Base-by-base conservation (phyloP, 441 rosid genomes). In the Syzygium malaccense region DNA sequence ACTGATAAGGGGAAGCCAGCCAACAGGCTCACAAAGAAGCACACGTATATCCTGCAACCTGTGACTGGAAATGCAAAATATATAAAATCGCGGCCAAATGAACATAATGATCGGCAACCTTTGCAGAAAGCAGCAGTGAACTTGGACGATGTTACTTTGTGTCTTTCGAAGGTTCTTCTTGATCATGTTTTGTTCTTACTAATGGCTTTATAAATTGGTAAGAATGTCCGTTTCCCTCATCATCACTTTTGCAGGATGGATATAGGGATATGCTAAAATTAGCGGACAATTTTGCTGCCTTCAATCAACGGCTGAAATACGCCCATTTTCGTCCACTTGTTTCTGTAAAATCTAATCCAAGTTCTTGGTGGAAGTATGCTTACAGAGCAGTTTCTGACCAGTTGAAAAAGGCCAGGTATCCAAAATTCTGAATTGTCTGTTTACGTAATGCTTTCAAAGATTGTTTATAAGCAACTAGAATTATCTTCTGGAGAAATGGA, bases 351-450 rank as follows among this genome's bases (percentile, higher is more conserved):
- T 93, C 93, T 48, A 94, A 93, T 90, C 95, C 99, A 55, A 93
- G 93, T 91, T 93, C 96, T 85, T 98, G 99, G 99, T 98, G 99
- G 99, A 96, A 93, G 92, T 98, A 95, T 93, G 99, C 98, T 33
- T 95, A 88, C 88, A 96, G 91, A 94, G 97, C 92, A 92, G 94
- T 96, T 93, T 97, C 98, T 88, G 98, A 95, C 88, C 99, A 96
- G 95, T 92, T 94, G 89, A 95, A 97, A 94, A 95, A 93, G 91
- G 98, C 96, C 89, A 95, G 99, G 99, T 98, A 93, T 87, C 53
- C 49, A 58, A 90, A 86, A 78, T 78, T 45, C 71, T 78, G 75
- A 68, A 45, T 28, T 32, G 53, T 66, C 58, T 86, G 71, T 56
- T 86, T 71, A 48, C 41, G 56, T 62, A 51, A 53, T 86, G 49